Percentiles rank a stretch among this genome's conserved stretches.
phyloP scores from a whole-genome alignment of 352 stramenopile genomes.

The Pythium guiyangense region DNA sequence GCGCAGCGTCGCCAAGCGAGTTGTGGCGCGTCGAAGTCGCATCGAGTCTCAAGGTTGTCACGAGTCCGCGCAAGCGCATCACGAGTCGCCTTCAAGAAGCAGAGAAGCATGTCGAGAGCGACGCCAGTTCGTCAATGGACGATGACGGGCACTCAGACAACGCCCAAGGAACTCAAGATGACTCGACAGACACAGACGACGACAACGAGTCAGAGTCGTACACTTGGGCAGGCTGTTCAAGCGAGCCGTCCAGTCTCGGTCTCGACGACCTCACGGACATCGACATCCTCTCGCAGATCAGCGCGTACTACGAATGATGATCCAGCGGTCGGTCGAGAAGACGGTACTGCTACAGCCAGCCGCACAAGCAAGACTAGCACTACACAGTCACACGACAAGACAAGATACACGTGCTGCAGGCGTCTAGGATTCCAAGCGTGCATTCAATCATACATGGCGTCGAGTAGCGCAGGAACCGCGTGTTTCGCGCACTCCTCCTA shows the following conservation, averaged over 20 bases:
- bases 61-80: constrained; percentile 8
- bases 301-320: constrained; percentile 28
- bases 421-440: neutral
- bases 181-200: neutral
- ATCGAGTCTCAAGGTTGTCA: constrained; percentile 21
- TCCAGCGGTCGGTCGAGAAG: neutral
- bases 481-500: neutral
- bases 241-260: constrained; percentile 34
- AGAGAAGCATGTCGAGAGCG: neutral
- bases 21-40: constrained; percentile 35
- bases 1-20: constrained; percentile 7
- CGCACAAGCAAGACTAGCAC: neutral
- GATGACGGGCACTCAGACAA: neutral
- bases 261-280: constrained; percentile 58
- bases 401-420: neutral
- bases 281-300: constrained; percentile 40
- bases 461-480: neutral
- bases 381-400: neutral
- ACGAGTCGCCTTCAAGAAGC: constrained; percentile 5
- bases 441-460: neutral
- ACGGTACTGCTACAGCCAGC: neutral
- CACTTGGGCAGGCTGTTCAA: constrained; percentile 5
- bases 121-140: neutral
- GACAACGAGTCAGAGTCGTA: constrained; percentile 8
- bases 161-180: neutral